Evolutionary conservation across 805 yeast species (phyloP), one percentile per base, ranked within the genome.

Genomic region (Candida montana): DNA sequence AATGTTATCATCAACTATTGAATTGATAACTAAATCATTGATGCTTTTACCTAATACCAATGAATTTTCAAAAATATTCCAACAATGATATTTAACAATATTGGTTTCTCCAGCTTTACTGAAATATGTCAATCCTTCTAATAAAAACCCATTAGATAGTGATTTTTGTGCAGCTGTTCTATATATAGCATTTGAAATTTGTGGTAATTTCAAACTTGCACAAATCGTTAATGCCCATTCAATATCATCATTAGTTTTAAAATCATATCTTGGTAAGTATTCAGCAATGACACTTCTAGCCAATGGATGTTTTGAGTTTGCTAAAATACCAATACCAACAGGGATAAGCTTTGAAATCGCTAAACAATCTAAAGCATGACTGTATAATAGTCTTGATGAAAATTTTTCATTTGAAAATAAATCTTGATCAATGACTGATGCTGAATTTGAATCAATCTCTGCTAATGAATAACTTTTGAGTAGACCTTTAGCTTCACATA

Each of bases 221-320:
- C 91, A 83, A 5, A 84, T 67, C 3, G 86, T 75, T 39, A 84
- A 63, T 34, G 81, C 74, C 91, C 91, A 84, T 58, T 84, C 93
- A 46, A 82, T 69, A 55, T 84, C 95, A 56, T 83, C 90, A 54
- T 80, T 82, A 8, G 81, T 79, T 40, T 71, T 63, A 53, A 79
- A 79, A 33, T 79, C 68, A 54, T 68, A 83, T 18, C 69, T 71
- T 5, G 87, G 86, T 28, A 84, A 61, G 36, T 75, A 69, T 45
- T 77, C 79, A 4, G 77, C 70, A 28, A 84, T 68, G 1, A 75
- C 69, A 12, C 62, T 61, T 39, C 68, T 57, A 2, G 75, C 59
- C 17, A 63, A 63, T 11, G 65, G 55, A n/a, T 72, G 69, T 16
- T 71, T 71, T 10, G 77, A 62, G 2, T 73, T 48, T 35, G 68